Evolutionary conservation across 2,329 filamentous ascomycete species (phyloP), one percentile per base, ranked within the genome.

Genomic region (Pseudogymnoascus sp.): DNA sequence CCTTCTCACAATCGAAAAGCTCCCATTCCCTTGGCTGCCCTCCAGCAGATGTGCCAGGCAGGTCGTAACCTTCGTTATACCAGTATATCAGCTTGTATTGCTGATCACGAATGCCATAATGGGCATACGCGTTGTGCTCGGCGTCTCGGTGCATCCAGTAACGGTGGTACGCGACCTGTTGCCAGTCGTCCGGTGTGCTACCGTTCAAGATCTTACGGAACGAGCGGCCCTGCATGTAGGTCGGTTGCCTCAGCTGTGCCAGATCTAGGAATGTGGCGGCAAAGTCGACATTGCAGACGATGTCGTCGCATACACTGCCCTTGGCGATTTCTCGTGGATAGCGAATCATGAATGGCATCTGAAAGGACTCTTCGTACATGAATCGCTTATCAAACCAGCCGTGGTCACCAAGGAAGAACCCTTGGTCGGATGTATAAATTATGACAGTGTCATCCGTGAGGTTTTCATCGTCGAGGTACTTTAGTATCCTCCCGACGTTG

Each of bases 341-440:
- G 0, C 78, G 76, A 8, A 80, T 74, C 3, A 83, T 68, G 59
- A 83, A 81, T 0, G 81, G 81, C 81, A 83, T 83, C 70, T 83
- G 80, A 71, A 83, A 83, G 13, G 74, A 77, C 69, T 83, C 80
- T 65, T 84, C 81, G 70, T 83, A 83, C 78, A 83, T 83, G 70
- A 83, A 83, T 2, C 81, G 77, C 71, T 83, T 83, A 69, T 83
- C 82, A 67, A 83, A 83, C 81, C 80, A 83, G 62, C 81, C 81
- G 65, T 83, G 82, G 64, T 83, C 81, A 7, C 81, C 81, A 0
- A 83, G 76, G 69, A 83, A 83, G 72, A 83, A 83, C 5, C 81
- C 82, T 65, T 83, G 80, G 66, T 83, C 81, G 0, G 79, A 81
- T 0, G 78, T 82, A 65, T 83, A 83, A n/a, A 83, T 74, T 1